Base-by-base conservation (phyloP, 2,329 filamentous ascomycete species). In the Pleoardoris graminearum region DNA sequence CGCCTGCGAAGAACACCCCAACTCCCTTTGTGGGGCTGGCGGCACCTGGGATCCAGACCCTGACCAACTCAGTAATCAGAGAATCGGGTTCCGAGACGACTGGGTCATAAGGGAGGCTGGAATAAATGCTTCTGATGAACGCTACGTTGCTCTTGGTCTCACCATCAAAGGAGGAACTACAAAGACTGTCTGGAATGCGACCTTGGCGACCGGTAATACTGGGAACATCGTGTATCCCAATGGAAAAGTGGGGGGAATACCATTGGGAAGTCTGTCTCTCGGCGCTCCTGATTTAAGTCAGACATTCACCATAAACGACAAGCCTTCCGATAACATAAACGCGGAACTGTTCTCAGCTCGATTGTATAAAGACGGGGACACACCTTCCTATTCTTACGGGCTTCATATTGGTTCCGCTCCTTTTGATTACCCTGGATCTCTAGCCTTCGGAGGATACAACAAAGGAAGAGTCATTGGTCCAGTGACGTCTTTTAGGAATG, bases 401-500 rank as follows among this genome's bases (percentile, higher is more conserved):
- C 53, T 74, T 36, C 72, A 74, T 23, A 55, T 73, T 16, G 72
- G 71, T 3, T 72, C 69, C n/a, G 71, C 57, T 0, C 41, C 62
- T 1, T 60, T 69, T 17, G 42, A 54, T 3, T 63, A 68, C 33
- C 45, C 47, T 1, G 71, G 69, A 0, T 72, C 68, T 2, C 53
- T 74, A 4, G 49, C 67, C 1, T 60, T 71, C n/a, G 73, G 72
- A 4, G 71, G 71, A 1, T 75, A 74, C 51, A 70, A 74, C 43
- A 61, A 66, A 48, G 66, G 59, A 27, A 55, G 72, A 1, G 60
- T 67, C 0, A 50, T 74, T 7, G 72, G 65, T 0, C 53, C 62
- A 0, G 58, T 65, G 3, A 68, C 57, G 4, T 53, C 57, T 2
- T 68, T 67, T 41, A 45, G 37, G n/a, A 35, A 50, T 22, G 32